Evolutionary conservation across 257 asterid species (phyloP).

Genomic region (Gentiana macrophylla): DNA sequence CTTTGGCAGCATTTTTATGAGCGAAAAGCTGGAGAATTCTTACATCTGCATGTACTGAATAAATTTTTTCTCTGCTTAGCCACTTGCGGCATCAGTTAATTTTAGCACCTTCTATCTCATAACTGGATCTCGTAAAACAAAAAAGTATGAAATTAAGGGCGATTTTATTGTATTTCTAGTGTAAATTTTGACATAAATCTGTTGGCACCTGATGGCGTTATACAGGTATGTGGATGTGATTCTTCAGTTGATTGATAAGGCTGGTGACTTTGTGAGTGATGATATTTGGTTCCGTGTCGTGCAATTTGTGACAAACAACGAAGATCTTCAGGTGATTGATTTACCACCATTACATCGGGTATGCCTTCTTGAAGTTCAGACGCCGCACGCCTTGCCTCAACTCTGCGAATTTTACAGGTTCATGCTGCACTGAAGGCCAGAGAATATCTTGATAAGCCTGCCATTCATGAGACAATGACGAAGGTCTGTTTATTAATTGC

Average conservation of each 20-base stretch:
- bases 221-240: constrained; percentile 94
- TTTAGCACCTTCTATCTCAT: too few relatives aligned
- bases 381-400: neutral
- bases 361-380: neutral
- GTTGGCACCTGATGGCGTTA: constrained; percentile 1
- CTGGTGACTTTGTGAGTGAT: constrained; percentile 96
- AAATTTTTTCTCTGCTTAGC: too few relatives aligned
- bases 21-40: too few relatives aligned
- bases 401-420: constrained; percentile 40
- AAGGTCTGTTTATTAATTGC: constrained; percentile 43
- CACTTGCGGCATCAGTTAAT: too few relatives aligned
- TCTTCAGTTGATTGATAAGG: constrained; percentile 98
- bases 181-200: neutral
- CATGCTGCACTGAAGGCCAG: constrained; percentile 89
- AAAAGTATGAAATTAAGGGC: too few relatives aligned
- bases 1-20: too few relatives aligned
- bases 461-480: constrained; percentile 93
- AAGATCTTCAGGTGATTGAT: constrained; percentile 76
- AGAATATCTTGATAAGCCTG: constrained; percentile 90
- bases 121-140: too few relatives aligned
- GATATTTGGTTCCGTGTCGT: constrained; percentile 98
- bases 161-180: too few relatives aligned
- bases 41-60: too few relatives aligned
- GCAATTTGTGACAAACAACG: constrained; percentile 89
- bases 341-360: neutral